A percentile compares a stretch with the other conserved stretches of the same genome.
phyloP scores from a whole-genome alignment of 345 rosid species.

The Citrus mangshanensis region DNA sequence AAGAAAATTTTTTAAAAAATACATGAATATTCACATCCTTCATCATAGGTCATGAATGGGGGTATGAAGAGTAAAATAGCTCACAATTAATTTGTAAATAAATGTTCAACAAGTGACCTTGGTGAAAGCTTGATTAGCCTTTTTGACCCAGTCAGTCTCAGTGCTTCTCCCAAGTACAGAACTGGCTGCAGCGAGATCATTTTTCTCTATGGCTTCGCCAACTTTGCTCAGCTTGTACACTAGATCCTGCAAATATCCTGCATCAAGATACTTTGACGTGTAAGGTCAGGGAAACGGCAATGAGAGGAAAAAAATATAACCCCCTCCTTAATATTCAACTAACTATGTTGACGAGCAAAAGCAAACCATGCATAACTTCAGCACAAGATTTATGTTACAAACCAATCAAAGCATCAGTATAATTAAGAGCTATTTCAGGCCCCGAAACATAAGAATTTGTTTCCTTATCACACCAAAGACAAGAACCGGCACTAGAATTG shows the following conservation, averaged over 20 bases:
- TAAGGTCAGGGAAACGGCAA: neutral
- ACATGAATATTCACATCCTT: neutral
- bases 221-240: constrained; percentile 89
- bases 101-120: constrained; percentile 40
- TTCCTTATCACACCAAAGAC: neutral
- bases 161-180: constrained; percentile 70
- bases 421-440: neutral
- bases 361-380: neutral
- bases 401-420: neutral
- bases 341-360: neutral
- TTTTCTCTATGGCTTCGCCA: constrained; percentile 85
- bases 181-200: constrained; percentile 65
- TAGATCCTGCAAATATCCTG: constrained; percentile 88
- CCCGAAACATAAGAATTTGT: neutral
- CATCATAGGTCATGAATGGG: neutral
- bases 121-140: constrained; percentile 61
- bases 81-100: neutral
- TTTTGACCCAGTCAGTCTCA: constrained; percentile 71
- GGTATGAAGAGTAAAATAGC: neutral
- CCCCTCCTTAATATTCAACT: neutral
- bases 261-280: constrained; percentile 16
- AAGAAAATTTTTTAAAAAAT: neutral
- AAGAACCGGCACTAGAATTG: neutral
- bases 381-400: neutral
- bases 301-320: neutral